A percentile compares a stretch with the other conserved stretches of the same genome.
These are phyloP conservation scores for Priceomyces medius DNA, from an alignment of 805 yeast genomes.

Conservation along the genomic window DNA sequence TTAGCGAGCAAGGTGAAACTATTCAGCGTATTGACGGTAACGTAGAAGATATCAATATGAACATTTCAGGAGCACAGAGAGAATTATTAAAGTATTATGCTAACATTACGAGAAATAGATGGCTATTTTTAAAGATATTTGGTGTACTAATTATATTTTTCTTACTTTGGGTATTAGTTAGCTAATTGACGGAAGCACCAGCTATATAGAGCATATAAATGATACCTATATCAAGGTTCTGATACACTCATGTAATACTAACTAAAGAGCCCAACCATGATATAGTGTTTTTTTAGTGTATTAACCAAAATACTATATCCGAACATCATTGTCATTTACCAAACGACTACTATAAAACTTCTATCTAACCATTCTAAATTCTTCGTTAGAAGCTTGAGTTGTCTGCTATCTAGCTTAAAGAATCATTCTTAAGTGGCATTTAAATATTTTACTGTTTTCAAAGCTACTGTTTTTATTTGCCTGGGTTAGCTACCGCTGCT, in stretches of 20 bases:
- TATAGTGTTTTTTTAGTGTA: too few relatives aligned
- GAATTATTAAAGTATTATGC: slow-evolving; percentile 89
- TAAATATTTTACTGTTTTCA: not conserved
- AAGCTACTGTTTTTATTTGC: not conserved
- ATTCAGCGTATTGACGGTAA: slow-evolving; percentile 94
- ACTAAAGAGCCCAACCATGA: too few relatives aligned
- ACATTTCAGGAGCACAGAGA: slow-evolving; percentile 90
- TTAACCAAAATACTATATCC: too few relatives aligned
- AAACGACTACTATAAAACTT: not conserved
- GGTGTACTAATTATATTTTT: slow-evolving; percentile 80
- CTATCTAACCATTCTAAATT: not conserved
- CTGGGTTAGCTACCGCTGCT: not conserved
- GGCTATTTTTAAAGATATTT: slow-evolving; percentile 87
- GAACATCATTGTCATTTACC: not conserved
- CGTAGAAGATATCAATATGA: slow-evolving; percentile 88
- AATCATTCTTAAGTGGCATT: not conserved
- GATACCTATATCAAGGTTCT: too few relatives aligned
- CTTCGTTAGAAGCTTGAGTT: not conserved
- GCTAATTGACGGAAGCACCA: slow-evolving; percentile 35
- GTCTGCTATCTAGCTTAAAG: not conserved
- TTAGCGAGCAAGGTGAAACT: slow-evolving; percentile 93
- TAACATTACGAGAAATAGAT: slow-evolving; percentile 82
- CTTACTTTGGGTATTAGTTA: slow-evolving; percentile 75
- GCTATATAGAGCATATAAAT: not conserved
- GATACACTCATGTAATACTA: too few relatives aligned